Evolutionary conservation across 352 stramenopile genomes (phyloP).

Genomic region (Phytophthora pisi): DNA sequence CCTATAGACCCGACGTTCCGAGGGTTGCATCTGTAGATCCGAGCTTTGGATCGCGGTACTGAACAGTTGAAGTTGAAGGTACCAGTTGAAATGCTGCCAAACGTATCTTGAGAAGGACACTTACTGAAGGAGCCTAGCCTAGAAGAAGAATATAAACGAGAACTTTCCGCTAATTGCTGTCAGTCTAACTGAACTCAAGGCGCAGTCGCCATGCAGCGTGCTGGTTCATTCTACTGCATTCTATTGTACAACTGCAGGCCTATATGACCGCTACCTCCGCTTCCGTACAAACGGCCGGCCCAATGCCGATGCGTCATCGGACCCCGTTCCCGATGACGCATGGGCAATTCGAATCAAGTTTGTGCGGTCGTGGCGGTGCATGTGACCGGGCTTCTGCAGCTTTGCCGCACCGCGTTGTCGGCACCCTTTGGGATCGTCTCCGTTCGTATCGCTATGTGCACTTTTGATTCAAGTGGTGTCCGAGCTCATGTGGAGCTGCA

Average conservation of each 20-base stretch:
- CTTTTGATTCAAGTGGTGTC: slow-evolving; percentile 33
- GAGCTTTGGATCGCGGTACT: slow-evolving; percentile 1
- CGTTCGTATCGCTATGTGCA: slow-evolving; percentile 31
- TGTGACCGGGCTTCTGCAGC: slow-evolving; percentile 5
- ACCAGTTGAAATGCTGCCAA: neutral
- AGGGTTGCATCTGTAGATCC: neutral
- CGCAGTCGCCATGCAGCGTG: neutral
- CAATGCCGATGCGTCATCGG: slow-evolving; percentile 5
- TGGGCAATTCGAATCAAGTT: slow-evolving; percentile 19
- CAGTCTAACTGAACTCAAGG: neutral
- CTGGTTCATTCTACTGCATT: neutral
- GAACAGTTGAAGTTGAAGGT: slow-evolving; percentile 14
- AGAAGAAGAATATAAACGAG: slow-evolving; percentile 6
- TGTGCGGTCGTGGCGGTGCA: slow-evolving; percentile 18
- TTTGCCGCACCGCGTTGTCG: neutral
- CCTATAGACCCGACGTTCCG: neutral
- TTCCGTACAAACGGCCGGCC: neutral
- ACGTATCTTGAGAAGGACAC: neutral
- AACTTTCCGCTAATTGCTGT: neutral
- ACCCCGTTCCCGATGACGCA: slow-evolving; percentile 6
- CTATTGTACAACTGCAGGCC: neutral
- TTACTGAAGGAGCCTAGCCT: neutral
- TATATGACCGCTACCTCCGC: neutral
- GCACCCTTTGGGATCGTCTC: neutral
- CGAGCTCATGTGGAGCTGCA: slow-evolving; percentile 1